A percentile compares a stretch with the other conserved stretches of the same genome.
Conservation (phyloP, 2,329 filamentous ascomycete genomes). For the Ceratocystis colombiana region DNA sequence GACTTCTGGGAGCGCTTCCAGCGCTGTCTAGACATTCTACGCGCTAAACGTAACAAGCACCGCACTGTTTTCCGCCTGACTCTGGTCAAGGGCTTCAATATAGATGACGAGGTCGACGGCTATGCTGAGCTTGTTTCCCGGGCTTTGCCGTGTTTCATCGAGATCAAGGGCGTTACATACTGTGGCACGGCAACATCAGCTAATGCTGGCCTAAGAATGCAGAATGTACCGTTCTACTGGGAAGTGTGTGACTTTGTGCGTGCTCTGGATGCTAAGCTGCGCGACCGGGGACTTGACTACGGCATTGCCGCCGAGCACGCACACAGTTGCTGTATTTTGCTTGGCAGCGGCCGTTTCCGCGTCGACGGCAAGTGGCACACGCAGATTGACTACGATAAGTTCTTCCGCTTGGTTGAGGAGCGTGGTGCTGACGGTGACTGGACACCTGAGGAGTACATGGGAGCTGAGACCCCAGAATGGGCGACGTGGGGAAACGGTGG, state of each 20-base stretch:
- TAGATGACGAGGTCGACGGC: conserved; percentile 82
- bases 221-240: conserved; percentile 92
- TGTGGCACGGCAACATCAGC: conserved; percentile 82
- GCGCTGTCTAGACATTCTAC: conserved; percentile 78
- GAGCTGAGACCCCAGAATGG: conserved; percentile 77
- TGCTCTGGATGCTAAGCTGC: conserved; percentile 59
- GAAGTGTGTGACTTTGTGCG: conserved; percentile 77
- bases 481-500: conserved; percentile 89
- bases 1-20: conserved; percentile 98
- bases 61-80: conserved; percentile 91
- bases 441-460: conserved; percentile 83
- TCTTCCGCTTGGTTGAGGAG: conserved; percentile 74
- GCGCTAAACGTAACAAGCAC: conserved; percentile 71
- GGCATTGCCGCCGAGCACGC: conserved; percentile 92
- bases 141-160: conserved; percentile 81
- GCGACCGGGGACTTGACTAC: conserved; percentile 62
- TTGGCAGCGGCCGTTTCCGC: conserved; percentile 72
- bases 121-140: conserved; percentile 83
- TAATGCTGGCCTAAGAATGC: conserved; percentile 84
- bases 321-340: conserved; percentile 83
- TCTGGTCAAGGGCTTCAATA: conserved; percentile 94
- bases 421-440: conserved; percentile 57
- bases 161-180: conserved; percentile 94
- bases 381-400: conserved; percentile 77
- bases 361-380: conserved; percentile 79